Evolutionary conservation across 495 filamentous ascomycete genomes (phyloP).

Genomic region (Copromyces sp.): DNA sequence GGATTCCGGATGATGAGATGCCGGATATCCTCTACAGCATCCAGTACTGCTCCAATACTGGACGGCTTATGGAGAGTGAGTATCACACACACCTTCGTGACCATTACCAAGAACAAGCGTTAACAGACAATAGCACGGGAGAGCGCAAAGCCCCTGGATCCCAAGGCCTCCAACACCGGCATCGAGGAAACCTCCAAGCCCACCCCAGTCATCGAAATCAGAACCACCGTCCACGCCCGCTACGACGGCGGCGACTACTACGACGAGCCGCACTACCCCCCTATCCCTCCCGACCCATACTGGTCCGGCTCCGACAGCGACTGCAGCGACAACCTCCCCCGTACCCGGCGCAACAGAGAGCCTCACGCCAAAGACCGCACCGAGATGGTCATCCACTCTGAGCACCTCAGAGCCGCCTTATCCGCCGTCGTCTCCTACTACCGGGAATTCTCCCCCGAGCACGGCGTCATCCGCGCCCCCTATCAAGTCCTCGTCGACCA

Average conservation of each 20-base stretch:
- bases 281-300: not conserved
- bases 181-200: not conserved
- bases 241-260: not conserved
- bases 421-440: conserved; percentile 30
- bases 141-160: conserved; percentile 21
- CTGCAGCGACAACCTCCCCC: not conserved
- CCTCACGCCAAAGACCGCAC: conserved; percentile 13
- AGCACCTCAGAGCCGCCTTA: conserved; percentile 28
- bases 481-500: conserved; percentile 30
- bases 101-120: not conserved
- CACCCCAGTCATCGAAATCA: not conserved
- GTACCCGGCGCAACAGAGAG: not conserved
- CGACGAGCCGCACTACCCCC: not conserved
- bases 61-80: conserved; percentile 20
- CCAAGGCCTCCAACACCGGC: not conserved
- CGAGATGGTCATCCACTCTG: conserved; percentile 29
- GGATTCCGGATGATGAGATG: conserved; percentile 18
- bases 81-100: not conserved
- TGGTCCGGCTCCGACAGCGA: not conserved
- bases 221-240: not conserved
- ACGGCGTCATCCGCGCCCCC: conserved; percentile 20
- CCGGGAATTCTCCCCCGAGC: conserved; percentile 30
- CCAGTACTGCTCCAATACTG: conserved; percentile 13
- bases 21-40: conserved; percentile 25
- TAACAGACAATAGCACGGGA: conserved; percentile 13